Base-by-base conservation (phyloP, 2,329 filamentous ascomycete species). In the Fusarium duplospermum region DNA sequence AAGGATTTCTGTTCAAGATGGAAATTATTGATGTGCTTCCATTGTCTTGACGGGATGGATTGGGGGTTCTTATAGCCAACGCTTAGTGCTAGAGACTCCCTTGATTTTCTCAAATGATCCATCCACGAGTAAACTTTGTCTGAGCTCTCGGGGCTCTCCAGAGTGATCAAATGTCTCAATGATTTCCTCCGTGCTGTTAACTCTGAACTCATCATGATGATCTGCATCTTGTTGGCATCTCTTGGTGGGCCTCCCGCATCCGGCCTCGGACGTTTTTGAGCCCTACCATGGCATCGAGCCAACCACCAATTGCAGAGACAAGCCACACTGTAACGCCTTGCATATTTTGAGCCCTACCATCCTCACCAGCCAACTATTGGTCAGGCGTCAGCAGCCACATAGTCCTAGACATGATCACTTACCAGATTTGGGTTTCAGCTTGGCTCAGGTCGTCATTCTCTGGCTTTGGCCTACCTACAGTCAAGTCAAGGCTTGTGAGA, bases 321-420 rank as follows among this genome's bases (percentile, higher is more conserved):
- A 45, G 31, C 27, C 56, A 33, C 33, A 22, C 2, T 58, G 31
- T 42, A 40, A 31, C 27, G 58, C 20, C 58, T 18, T 47, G 11
- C 58, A 61, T 33, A 45, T 61, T 61, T 61, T 61, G 58, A 61
- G 58, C 58, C 58, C 58, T 61, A 61, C 58, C 40, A 61, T 35
- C n/a, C 9, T 16, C 14, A 16, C 33, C 14, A n/a, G 13, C 40
- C 38, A 61, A 47, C 42, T 8, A 35, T 47, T 13, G 18, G 38
- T 7, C 24, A 33, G 6, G 40, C 4, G 24, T 18, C 10, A 33
- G 29, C 31, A 42, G n/a, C 59, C 35, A 35, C 42, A 62, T n/a
- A 4, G 29, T 62, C 42, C 11, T 61, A 11, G 11, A 27, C 14
- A 22, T 11, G 36, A 22, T 18, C 14, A 2, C n/a, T 59, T 33